Percentiles rank a stretch among this genome's conserved stretches.
Conservation (phyloP, 1,284 basidiomycete genomes). For the Boletellus deceptivus region DNA sequence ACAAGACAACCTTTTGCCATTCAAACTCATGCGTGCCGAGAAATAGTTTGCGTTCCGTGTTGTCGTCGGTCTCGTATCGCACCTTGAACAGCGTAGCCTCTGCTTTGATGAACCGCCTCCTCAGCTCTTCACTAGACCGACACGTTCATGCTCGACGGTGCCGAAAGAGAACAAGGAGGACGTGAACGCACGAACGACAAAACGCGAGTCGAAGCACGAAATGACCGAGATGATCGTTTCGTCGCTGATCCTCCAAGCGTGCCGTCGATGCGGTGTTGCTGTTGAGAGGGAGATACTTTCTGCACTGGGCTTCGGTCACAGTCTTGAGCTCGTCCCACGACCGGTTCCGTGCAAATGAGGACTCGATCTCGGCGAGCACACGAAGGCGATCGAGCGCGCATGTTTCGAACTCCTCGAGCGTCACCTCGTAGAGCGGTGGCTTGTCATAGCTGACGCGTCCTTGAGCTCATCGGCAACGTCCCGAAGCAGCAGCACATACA, state of each 20-base stretch:
- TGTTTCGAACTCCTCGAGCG: slow-evolving; percentile 94
- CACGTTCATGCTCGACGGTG: neutral
- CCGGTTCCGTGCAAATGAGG: slow-evolving; percentile 83
- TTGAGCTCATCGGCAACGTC: slow-evolving; percentile 7
- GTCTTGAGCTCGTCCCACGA: slow-evolving; percentile 73
- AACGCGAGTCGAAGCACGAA: slow-evolving; percentile 95
- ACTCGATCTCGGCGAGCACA: slow-evolving; percentile 93
- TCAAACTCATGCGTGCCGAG: slow-evolving; percentile 76
- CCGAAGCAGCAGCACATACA: slow-evolving; percentile 49
- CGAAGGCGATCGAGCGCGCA: slow-evolving; percentile 88
- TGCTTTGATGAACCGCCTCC: slow-evolving; percentile 86
- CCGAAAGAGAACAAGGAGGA: slow-evolving; percentile 18
- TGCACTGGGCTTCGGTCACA: slow-evolving; percentile 59
- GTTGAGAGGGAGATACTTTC: slow-evolving; percentile 73
- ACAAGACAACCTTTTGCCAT: slow-evolving; percentile 65
- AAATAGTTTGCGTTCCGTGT: slow-evolving; percentile 67
- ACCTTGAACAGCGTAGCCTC: slow-evolving; percentile 85
- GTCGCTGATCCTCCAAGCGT: slow-evolving; percentile 65
- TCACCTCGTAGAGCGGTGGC: slow-evolving; percentile 89
- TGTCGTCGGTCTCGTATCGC: slow-evolving; percentile 75
- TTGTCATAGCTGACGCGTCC: slow-evolving; percentile 66
- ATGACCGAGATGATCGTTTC: slow-evolving; percentile 89
- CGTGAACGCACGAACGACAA: slow-evolving; percentile 83
- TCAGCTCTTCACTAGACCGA: slow-evolving; percentile 77
- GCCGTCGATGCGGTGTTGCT: slow-evolving; percentile 53